These are phyloP conservation scores for Tremella mesenterica DNA, from an alignment of 768 basidiomycete genomes.

Conservation along the genomic window DNA sequence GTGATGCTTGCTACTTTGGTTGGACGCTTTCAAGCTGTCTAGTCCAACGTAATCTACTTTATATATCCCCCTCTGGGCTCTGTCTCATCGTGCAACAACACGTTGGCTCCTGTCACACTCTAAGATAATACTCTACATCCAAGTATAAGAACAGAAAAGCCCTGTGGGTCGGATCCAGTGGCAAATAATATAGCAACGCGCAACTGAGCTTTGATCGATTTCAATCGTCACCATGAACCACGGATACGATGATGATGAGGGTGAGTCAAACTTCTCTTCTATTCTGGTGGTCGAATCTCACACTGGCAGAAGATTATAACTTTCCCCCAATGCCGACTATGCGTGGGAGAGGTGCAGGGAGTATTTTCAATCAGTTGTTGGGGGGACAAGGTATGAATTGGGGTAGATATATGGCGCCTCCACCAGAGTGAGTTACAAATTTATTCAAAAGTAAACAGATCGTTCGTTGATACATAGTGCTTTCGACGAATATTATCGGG, in stretches of 20 bases:
- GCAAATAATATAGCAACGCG: too few relatives aligned
- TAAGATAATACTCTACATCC: too few relatives aligned
- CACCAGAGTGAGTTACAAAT: slow-evolving; percentile 3
- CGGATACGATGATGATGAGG: slow-evolving; percentile 42
- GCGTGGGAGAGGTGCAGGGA: slow-evolving; percentile 21
- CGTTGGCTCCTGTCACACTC: too few relatives aligned
- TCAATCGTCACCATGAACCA: slow-evolving; percentile 36
- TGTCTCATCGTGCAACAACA: too few relatives aligned
- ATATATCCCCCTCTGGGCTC: too few relatives aligned
- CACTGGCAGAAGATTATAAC: slow-evolving; percentile 15
- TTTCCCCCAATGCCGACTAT: slow-evolving; percentile 13
- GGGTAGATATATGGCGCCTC: slow-evolving; percentile 7
- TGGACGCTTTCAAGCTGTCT: too few relatives aligned
- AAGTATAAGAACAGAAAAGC: too few relatives aligned
- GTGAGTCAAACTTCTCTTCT: slow-evolving; percentile 12
- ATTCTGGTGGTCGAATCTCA: not conserved
- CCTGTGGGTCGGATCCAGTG: too few relatives aligned
- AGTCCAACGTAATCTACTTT: too few relatives aligned
- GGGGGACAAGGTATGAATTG: slow-evolving; percentile 30
- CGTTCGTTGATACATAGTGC: slow-evolving; percentile 49
- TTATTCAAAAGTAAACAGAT: not conserved
- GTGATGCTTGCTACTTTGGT: too few relatives aligned
- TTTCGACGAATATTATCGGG: slow-evolving; percentile 87
- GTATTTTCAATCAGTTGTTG: slow-evolving; percentile 35
- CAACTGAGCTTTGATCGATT: too few relatives aligned